Percentiles rank a stretch among this genome's conserved stretches.
phyloP scores from a whole-genome alignment of 2,329 filamentous ascomycete species.

The Ambrosiella xylebori region DNA sequence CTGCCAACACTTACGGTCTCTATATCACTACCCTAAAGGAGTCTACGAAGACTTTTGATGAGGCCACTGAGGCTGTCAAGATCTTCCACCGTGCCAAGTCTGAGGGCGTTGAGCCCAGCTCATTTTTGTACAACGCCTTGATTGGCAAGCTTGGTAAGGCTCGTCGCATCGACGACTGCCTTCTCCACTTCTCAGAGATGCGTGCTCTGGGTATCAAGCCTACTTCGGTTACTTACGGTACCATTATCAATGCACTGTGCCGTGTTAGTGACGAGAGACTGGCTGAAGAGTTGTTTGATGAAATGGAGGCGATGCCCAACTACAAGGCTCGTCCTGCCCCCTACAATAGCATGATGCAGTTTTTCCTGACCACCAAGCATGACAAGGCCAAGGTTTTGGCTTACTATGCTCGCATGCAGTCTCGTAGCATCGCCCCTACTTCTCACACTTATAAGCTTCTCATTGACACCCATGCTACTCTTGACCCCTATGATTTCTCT shows the following conservation, averaged over 20 bases:
- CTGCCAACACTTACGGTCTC: conserved; percentile 91
- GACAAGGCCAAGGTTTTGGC: conserved; percentile 84
- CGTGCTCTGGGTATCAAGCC: conserved; percentile 79
- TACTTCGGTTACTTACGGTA: conserved; percentile 94
- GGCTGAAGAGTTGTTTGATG: conserved; percentile 92
- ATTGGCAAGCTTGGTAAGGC: conserved; percentile 98
- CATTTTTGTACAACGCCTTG: conserved; percentile 93
- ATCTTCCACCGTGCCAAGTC: conserved; percentile 89
- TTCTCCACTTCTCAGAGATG: conserved; percentile 98
- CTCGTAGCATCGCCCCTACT: conserved; percentile 72
- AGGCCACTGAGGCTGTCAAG: conserved; percentile 89
- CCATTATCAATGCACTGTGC: conserved; percentile 93
- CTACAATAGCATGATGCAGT: conserved; percentile 99
- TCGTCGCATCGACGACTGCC: conserved; percentile 89
- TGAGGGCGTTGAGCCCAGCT: conserved; percentile 88
- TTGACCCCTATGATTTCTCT: conserved; percentile 77
- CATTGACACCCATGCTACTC: conserved; percentile 83
- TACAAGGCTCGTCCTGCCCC: conserved; percentile 95
- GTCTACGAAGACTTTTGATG: conserved; percentile 92
- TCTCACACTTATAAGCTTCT: conserved; percentile 96
- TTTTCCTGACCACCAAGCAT: conserved; percentile 93
- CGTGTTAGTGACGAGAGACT: conserved; percentile 96
- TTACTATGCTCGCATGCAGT: conserved; percentile 90
- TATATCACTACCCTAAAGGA: conserved; percentile 99
- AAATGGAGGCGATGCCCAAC: conserved; percentile 98